Conservation (phyloP, 2,329 filamentous ascomycete genomes). For the Zasmidium cellare region DNA sequence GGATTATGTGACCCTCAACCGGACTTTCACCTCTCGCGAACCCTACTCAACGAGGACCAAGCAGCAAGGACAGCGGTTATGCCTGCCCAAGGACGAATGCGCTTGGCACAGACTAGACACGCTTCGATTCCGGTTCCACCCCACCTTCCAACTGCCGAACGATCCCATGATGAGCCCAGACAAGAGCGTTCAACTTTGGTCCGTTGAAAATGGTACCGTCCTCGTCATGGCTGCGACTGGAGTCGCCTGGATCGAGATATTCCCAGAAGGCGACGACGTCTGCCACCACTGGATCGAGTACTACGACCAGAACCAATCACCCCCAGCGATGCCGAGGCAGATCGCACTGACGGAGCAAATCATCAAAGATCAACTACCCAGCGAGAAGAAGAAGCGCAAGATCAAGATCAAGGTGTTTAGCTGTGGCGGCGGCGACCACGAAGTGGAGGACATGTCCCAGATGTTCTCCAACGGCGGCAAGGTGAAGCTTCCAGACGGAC, state of each 20-base stretch:
- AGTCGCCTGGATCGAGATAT: constrained; percentile 83
- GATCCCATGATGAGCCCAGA: constrained; percentile 67
- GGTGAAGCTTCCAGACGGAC: constrained; percentile 73
- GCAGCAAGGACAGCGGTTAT: constrained; percentile 71
- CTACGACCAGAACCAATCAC: constrained; percentile 59
- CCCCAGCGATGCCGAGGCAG: constrained; percentile 65
- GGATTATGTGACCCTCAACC: constrained; percentile 81
- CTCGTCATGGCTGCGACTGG: constrained; percentile 78
- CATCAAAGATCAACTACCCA: constrained; percentile 69
- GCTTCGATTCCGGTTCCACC: constrained; percentile 85
- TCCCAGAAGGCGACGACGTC: constrained; percentile 73
- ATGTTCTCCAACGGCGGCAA: constrained; percentile 70
- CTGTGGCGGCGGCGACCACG: constrained; percentile 69
- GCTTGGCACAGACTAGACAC: constrained; percentile 87
- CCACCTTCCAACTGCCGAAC: constrained; percentile 80
- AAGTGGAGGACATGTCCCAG: constrained; percentile 72
- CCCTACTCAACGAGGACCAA: constrained; percentile 85
- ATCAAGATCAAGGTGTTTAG: constrained; percentile 75
- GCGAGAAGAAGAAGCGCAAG: constrained; percentile 67
- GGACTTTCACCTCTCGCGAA: constrained; percentile 78
- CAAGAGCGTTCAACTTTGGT: constrained; percentile 80
- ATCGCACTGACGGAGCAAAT: constrained; percentile 73
- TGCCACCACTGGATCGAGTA: constrained; percentile 85
- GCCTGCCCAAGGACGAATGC: constrained; percentile 78
- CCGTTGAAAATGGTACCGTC: constrained; percentile 73